phyloP scores from a whole-genome alignment of 176 grass and related monocot species.

The Oryza brachyantha region DNA sequence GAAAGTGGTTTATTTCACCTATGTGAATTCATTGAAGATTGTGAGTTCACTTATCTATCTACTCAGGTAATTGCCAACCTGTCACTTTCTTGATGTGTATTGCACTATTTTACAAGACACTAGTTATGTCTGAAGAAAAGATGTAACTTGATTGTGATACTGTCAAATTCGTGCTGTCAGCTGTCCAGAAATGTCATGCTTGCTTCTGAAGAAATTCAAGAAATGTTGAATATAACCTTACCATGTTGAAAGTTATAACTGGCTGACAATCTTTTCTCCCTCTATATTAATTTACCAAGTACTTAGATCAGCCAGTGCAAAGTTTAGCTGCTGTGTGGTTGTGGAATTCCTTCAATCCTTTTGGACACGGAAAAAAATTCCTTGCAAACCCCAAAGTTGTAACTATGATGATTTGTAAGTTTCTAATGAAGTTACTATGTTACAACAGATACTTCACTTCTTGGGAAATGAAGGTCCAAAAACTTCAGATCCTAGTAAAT shows the following conservation, averaged over 20 bases:
- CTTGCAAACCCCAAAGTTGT: neutral
- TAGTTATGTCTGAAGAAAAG: neutral
- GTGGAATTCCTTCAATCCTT: neutral
- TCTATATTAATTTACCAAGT: neutral
- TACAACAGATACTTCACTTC: slow-evolving; percentile 90
- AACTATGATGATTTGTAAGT: neutral
- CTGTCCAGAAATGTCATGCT: neutral
- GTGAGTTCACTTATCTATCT: slow-evolving; percentile 98
- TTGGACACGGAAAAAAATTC: neutral
- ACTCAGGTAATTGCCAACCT: slow-evolving; percentile 66
- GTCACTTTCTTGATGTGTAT: neutral
- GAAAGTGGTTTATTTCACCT: slow-evolving; percentile 98
- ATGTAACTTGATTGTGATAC: neutral
- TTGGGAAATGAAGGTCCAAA: slow-evolving; percentile 99
- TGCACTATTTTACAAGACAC: slow-evolving; percentile 16
- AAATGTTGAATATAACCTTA: neutral
- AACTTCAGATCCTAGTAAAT: slow-evolving; percentile 96
- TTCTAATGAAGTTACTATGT: slow-evolving; percentile 24
- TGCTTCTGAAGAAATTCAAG: neutral
- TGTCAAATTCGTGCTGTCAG: slow-evolving; percentile 2
- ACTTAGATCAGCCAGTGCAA: neutral
- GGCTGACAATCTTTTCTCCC: slow-evolving; percentile 2
- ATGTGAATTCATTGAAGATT: slow-evolving; percentile 99
- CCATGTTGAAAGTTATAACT: slow-evolving; percentile 1
- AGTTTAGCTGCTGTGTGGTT: neutral